Evolutionary conservation across 2,329 filamentous ascomycete species (phyloP), one percentile per base, ranked within the genome.

Genomic region (Penicillium sp.): DNA sequence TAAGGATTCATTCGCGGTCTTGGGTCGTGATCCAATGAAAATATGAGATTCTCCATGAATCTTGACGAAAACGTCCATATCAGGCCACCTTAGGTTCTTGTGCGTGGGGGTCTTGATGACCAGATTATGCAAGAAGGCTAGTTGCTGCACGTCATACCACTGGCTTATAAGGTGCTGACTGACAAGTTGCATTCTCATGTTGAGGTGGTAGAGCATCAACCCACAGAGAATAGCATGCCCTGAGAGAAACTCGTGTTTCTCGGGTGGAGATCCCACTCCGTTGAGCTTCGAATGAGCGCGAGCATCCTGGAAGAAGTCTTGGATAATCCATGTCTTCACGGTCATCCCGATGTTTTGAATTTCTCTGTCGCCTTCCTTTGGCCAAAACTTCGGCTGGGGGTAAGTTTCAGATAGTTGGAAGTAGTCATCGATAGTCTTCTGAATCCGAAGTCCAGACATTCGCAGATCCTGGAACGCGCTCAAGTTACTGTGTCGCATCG

Each of bases 111-210:
- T 18, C n/a, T 48, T 55, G 35, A 61, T 32, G 29, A 32, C 50
- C 11, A 64, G 57, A 27, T 65, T 65, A 51, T 64, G 45, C 46
- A 65, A 55, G 39, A 63, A 66, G 11, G 61, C 63, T 42, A 66
- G 37, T 45, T 60, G 57, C 34, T 60, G 58, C 28, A 65, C 59
- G 33, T 64, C 57, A 36, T 61, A 60, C 60, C 60, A 63, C 46
- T 60, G 51, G 4, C 47, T 63, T 18, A 62, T 52, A 28, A 64
- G 58, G 26, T 50, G 42, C 38, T 60, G 58, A 40, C 62, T 60
- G 32, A 58, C 42, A 36, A 3, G 45, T 38, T 65, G 60, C 58
- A 65, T 64, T 25, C 55, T 39, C 7, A 55, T 36, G 38, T 65
- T 66, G 45, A 65, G 55, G 13, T 59, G 29, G 27, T 63, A 60